These are phyloP conservation scores for Cryptococcus maquisensis DNA, from an alignment of 1,284 basidiomycete species.

Conservation along the genomic window DNA sequence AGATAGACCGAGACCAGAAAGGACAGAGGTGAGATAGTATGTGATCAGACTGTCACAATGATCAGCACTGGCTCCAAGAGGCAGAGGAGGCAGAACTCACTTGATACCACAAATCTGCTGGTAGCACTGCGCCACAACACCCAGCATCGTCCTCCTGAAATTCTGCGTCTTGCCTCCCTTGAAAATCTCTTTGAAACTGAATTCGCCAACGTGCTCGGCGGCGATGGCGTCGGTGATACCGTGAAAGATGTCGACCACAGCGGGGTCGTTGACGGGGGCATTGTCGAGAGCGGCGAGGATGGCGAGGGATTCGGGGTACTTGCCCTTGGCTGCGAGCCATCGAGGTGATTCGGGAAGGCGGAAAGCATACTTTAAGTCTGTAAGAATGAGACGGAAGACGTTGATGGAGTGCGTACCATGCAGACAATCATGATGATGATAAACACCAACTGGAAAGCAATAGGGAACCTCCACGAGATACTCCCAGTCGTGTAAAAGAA, in stretches of 20 bases:
- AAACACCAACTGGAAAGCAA: slow-evolving; percentile 51
- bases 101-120: slow-evolving; percentile 51
- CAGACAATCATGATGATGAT: slow-evolving; percentile 11
- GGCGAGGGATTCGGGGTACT: slow-evolving; percentile 47
- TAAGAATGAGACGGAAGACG: slow-evolving; percentile 38
- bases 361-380: slow-evolving; percentile 23
- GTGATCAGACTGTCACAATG: slow-evolving; percentile 28
- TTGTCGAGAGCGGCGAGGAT: slow-evolving; percentile 46
- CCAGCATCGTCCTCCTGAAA: slow-evolving; percentile 49
- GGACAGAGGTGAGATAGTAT: slow-evolving; percentile 36
- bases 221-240: slow-evolving; percentile 32
- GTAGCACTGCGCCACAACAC: slow-evolving; percentile 46
- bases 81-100: slow-evolving; percentile 13
- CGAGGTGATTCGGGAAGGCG: slow-evolving; percentile 54
- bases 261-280: slow-evolving; percentile 24
- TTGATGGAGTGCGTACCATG: slow-evolving; percentile 41
- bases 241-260: slow-evolving; percentile 25
- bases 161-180: slow-evolving; percentile 47
- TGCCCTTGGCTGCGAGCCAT: slow-evolving; percentile 52
- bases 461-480: slow-evolving; percentile 49
- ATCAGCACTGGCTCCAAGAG: not conserved
- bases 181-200: slow-evolving; percentile 34
- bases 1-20: slow-evolving; percentile 31
- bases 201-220: slow-evolving; percentile 16
- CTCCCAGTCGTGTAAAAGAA: slow-evolving; percentile 37